These are phyloP conservation scores for Cyberlindnera xishuangbannaensis DNA, from an alignment of 805 yeast genomes.

Conservation along the genomic window DNA sequence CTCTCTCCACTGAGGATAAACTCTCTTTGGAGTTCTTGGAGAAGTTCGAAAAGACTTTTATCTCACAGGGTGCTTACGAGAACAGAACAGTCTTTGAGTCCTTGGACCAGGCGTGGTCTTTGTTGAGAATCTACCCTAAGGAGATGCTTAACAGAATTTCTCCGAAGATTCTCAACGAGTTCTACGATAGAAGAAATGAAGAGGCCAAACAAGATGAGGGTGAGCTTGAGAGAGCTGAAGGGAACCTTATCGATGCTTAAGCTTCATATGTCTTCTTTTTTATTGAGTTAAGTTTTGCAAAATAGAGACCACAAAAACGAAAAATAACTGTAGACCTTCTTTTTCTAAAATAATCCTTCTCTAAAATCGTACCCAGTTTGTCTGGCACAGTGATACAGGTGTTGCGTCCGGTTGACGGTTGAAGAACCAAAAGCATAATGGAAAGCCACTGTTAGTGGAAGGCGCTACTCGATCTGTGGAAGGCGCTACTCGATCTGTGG, in stretches of 20 bases:
- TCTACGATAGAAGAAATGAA: constrained; percentile 83
- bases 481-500: no score
- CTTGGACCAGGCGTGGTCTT: constrained; percentile 96
- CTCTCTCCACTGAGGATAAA: constrained; percentile 95
- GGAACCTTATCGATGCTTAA: constrained; percentile 31
- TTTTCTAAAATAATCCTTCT: no score
- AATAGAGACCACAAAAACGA: no score
- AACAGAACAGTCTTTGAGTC: constrained; percentile 92
- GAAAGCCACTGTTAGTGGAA: no score
- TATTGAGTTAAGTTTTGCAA: no score
- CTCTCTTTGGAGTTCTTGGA: constrained; percentile 95
- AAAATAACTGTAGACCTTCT: no score
- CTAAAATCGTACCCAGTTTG: no score
- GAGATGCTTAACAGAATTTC: constrained; percentile 98
- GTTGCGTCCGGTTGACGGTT: no score
- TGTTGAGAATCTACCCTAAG: constrained; percentile 97
- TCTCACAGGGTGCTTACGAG: constrained; percentile 95
- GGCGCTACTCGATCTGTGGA: no score
- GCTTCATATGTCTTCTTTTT: no score
- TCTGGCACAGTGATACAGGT: no score
- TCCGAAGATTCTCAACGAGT: constrained; percentile 92
- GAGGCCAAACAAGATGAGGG: constrained; percentile 47
- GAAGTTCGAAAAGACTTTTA: constrained; percentile 93
- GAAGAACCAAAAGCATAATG: no score
- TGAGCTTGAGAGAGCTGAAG: constrained; percentile 30